Evolutionary conservation across 2,329 filamentous ascomycete genomes (phyloP).

Genomic region (Simplicillium sp.): DNA sequence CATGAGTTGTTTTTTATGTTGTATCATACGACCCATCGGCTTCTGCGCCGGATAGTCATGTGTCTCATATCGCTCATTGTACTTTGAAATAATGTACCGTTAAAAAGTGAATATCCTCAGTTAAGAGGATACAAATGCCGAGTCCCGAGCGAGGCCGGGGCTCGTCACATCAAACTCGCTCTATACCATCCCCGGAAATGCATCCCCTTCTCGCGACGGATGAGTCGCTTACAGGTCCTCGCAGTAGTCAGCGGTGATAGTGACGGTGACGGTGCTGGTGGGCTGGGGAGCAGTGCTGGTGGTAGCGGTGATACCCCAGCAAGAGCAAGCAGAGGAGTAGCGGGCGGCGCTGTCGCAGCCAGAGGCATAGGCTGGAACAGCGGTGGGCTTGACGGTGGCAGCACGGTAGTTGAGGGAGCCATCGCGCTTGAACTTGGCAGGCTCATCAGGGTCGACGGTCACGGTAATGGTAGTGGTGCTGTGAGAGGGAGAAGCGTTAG

Average conservation of each 20-base stretch:
- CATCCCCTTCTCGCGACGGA: background rate
- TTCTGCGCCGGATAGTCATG: background rate
- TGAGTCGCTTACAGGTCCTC: slow-evolving; percentile 19
- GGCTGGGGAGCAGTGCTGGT: slow-evolving; percentile 26
- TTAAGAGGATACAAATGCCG: too few species aligned
- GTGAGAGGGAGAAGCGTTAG: slow-evolving; percentile 1
- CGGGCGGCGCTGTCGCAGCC: slow-evolving; percentile 20
- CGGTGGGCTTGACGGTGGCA: slow-evolving; percentile 20
- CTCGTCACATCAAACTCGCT: background rate
- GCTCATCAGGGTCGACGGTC: slow-evolving; percentile 22
- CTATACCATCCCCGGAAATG: background rate
- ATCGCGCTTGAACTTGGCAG: slow-evolving; percentile 17
- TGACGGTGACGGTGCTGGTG: slow-evolving; percentile 30
- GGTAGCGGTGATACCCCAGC: slow-evolving; percentile 31
- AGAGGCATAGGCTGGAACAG: slow-evolving; percentile 30
- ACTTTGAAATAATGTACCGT: too few species aligned
- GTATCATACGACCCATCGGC: background rate
- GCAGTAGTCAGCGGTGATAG: slow-evolving; percentile 30
- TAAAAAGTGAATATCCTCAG: too few species aligned
- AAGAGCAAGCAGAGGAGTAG: slow-evolving; percentile 33
- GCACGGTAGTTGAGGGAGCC: slow-evolving; percentile 16
- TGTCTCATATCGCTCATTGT: background rate
- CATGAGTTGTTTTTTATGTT: background rate
- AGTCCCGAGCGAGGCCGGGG: too few species aligned
- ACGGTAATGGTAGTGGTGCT: slow-evolving; percentile 28